These are phyloP conservation scores for Austropuccinia psidii DNA, from an alignment of 1,284 basidiomycete genomes.

Conservation along the genomic window DNA sequence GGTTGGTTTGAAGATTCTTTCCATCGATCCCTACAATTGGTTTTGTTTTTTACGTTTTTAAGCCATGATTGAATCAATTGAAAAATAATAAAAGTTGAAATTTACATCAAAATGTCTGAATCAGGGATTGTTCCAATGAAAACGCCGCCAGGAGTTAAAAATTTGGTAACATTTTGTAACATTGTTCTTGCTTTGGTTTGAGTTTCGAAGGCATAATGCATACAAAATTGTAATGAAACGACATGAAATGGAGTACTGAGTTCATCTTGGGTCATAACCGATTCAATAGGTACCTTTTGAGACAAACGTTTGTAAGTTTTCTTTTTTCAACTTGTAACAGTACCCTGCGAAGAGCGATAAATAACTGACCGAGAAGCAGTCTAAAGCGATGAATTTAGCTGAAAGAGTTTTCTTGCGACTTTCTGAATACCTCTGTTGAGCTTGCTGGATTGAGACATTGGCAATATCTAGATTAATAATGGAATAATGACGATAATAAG, in stretches of 20 bases:
- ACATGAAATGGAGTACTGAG: slow-evolving; percentile 68
- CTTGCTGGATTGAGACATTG: slow-evolving; percentile 80
- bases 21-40: not conserved
- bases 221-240: slow-evolving; percentile 97
- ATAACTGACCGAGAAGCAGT: slow-evolving; percentile 65
- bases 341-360: not conserved
- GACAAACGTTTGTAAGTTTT: not conserved
- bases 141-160: slow-evolving; percentile 71
- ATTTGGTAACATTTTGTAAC: slow-evolving; percentile 79
- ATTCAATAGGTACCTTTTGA: slow-evolving; percentile 57
- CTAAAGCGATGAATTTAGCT: slow-evolving; percentile 74
- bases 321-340: slow-evolving; percentile 10
- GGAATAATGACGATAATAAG: not conserved
- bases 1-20: not conserved
- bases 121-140: slow-evolving; percentile 95
- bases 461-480: slow-evolving; percentile 66
- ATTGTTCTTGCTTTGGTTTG: slow-evolving; percentile 77
- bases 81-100: not conserved
- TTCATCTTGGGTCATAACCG: slow-evolving; percentile 60
- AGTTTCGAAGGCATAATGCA: slow-evolving; percentile 97
- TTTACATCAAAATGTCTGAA: slow-evolving; percentile 64
- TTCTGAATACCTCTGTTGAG: slow-evolving; percentile 58
- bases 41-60: slow-evolving; percentile 52
- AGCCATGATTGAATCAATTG: slow-evolving; percentile 64
- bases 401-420: slow-evolving; percentile 58